A percentile compares a stretch with the other conserved stretches of the same genome.
Conservation (phyloP, 495 filamentous ascomycete species). For the Paragyromitra xinjiangensis region DNA sequence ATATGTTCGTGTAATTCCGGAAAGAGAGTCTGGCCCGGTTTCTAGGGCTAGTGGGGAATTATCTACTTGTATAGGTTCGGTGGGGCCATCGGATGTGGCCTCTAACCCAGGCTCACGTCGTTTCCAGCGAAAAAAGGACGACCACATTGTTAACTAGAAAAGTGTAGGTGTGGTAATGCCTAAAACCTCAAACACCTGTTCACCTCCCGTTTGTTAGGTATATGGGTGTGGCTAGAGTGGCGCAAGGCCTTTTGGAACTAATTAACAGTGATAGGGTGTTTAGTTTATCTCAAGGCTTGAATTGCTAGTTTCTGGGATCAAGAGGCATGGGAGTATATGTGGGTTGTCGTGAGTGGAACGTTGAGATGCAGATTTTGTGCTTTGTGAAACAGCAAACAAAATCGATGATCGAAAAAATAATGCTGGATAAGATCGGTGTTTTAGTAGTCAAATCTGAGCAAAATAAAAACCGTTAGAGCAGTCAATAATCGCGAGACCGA, state of each 20-base stretch:
- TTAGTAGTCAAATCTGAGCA: background rate
- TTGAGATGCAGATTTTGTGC: background rate
- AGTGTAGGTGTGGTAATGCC: background rate
- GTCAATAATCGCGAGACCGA: background rate
- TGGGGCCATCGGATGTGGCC: background rate
- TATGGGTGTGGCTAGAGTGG: background rate
- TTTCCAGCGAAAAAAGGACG: conserved; percentile 2
- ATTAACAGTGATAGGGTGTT: background rate
- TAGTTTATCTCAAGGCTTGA: background rate
- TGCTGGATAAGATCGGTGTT: background rate
- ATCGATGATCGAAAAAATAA: background rate
- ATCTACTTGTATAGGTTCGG: background rate
- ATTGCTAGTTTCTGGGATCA: background rate
- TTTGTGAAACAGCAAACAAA: background rate
- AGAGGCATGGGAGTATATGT: background rate
- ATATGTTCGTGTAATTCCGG: background rate
- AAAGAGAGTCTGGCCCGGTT: background rate
- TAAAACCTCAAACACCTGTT: background rate
- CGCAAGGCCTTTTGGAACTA: background rate
- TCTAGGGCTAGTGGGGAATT: background rate
- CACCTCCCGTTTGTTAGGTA: background rate
- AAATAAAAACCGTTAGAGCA: background rate
- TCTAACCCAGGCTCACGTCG: background rate
- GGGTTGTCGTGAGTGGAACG: background rate
- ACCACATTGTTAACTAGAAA: background rate